Percentiles rank a stretch among this genome's conserved stretches.
phyloP scores from a whole-genome alignment of 2,329 filamentous ascomycete genomes.

The Boeremia lycopersici region DNA sequence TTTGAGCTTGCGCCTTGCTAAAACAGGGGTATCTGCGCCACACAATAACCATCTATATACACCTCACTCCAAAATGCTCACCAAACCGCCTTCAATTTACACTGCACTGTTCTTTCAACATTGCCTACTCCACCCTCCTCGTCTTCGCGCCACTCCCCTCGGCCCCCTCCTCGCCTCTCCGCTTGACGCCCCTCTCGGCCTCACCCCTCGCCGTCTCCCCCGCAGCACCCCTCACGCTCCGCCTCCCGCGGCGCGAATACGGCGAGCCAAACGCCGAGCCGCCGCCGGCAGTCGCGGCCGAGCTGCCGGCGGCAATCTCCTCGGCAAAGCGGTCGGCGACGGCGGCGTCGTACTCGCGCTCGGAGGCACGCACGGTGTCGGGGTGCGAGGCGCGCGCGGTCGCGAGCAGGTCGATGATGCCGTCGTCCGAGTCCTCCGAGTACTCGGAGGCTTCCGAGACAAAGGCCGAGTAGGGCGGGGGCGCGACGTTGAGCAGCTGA shows the following conservation, averaged over 20 bases:
- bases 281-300: conserved; percentile 56
- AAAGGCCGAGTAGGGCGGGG: conserved; percentile 30
- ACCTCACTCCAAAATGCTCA: conserved; percentile 1
- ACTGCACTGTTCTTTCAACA: too few species aligned
- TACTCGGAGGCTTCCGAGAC: conserved; percentile 28
- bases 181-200: not conserved
- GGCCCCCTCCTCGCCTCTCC: not conserved
- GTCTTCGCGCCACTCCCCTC: too few species aligned
- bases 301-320: conserved; percentile 56
- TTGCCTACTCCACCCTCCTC: too few species aligned
- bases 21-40: conserved; percentile 5
- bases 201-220: too few species aligned
- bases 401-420: conserved; percentile 7
- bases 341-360: conserved; percentile 55
- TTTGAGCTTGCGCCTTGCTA: not conserved
- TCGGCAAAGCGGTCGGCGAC: conserved; percentile 56
- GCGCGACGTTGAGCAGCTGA: conserved; percentile 38
- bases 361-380: conserved; percentile 46
- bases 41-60: not conserved
- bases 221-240: not conserved
- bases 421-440: not conserved
- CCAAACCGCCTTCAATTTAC: not conserved
- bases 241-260: not conserved
- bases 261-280: conserved; percentile 56
- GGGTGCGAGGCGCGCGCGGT: conserved; percentile 51